Evolutionary conservation across 192 early-diverging fungal genomes (phyloP).

Genomic region (Cladochytrium replicatum): DNA sequence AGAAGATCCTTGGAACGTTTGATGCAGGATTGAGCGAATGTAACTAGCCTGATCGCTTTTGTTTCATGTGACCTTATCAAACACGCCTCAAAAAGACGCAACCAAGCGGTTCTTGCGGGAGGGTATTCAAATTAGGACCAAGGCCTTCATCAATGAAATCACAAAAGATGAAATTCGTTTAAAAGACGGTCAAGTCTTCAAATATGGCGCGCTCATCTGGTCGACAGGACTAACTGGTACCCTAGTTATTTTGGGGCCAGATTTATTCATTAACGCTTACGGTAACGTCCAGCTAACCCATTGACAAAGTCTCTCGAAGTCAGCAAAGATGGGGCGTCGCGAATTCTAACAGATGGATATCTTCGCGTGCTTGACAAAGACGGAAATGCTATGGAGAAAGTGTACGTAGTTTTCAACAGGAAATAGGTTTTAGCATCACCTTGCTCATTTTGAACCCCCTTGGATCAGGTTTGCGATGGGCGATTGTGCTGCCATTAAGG

Average conservation of each 20-base stretch:
- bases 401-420: constrained; percentile 17
- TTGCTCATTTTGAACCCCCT: constrained; percentile 1
- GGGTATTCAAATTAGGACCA: constrained; percentile 64
- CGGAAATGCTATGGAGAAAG: constrained; percentile 39
- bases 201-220: constrained; percentile 57
- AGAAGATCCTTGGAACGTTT: constrained; percentile 67
- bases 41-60: background rate
- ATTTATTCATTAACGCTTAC: background rate
- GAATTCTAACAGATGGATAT: constrained; percentile 56
- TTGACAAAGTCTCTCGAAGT: no score
- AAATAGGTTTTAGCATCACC: background rate
- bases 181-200: background rate
- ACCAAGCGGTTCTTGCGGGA: constrained; percentile 62
- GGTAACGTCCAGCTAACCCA: no score
- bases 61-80: background rate
- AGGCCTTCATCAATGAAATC: constrained; percentile 45
- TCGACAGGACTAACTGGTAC: constrained; percentile 49
- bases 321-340: background rate
- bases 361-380: constrained; percentile 56
- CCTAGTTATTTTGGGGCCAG: constrained; percentile 1
- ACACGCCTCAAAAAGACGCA: constrained; percentile 35
- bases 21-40: constrained; percentile 60
- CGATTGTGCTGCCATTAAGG: constrained; percentile 80
- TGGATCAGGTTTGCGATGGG: constrained; percentile 62
- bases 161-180: constrained; percentile 26